Percentiles rank a stretch among this genome's conserved stretches.
Conservation (phyloP, 2,329 filamentous ascomycete genomes). For the Rhytidhysteron rufulum region DNA sequence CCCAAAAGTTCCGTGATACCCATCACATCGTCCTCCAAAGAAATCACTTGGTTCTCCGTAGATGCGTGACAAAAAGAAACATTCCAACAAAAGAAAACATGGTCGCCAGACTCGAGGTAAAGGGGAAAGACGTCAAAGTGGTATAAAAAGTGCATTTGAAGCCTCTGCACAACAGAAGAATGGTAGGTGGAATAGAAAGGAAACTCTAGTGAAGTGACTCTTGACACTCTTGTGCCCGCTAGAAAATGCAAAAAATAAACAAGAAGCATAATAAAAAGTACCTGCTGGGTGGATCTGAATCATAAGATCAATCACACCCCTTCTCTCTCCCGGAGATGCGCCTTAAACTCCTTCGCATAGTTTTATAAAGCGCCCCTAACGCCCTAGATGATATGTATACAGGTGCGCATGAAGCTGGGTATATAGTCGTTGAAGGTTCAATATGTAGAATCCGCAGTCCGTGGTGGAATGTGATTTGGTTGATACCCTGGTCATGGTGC, state of each 20-base stretch:
- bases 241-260: constrained; percentile 14
- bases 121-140: constrained; percentile 21
- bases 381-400: constrained; percentile 27
- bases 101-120: constrained; percentile 11
- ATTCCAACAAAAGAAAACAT: constrained; percentile 24
- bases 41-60: constrained; percentile 12
- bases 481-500: too few relatives aligned
- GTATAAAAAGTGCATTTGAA: constrained; percentile 27
- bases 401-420: constrained; percentile 20
- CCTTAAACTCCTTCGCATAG: constrained; percentile 31
- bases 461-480: too few relatives aligned
- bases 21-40: constrained; percentile 7
- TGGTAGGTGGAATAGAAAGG: constrained; percentile 17
- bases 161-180: constrained; percentile 13
- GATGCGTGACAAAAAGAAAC: constrained; percentile 20
- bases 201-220: constrained; percentile 5
- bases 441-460: too few relatives aligned
- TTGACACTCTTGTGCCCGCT: constrained; percentile 11
- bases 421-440: too few relatives aligned
- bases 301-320: constrained; percentile 29
- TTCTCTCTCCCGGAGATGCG: constrained; percentile 20
- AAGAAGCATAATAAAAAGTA: constrained; percentile 20
- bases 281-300: constrained; percentile 20
- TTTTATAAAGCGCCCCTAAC: constrained; percentile 18
- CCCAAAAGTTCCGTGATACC: constrained; percentile 6